Conservation (phyloP, 2,329 filamentous ascomycete species). For the Fusarium sp. region DNA sequence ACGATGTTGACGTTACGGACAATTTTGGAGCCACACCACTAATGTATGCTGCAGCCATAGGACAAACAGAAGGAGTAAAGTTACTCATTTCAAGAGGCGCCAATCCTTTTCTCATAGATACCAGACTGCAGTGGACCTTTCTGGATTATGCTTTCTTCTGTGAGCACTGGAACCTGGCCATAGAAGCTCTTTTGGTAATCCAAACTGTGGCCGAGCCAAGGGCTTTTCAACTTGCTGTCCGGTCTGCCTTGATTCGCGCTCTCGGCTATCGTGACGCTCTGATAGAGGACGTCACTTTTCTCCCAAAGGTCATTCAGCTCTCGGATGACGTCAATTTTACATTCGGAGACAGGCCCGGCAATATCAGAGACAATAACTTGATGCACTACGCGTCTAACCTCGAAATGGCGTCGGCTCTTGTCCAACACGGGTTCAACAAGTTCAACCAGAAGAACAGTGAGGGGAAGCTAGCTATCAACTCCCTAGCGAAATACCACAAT, state of each 20-base stretch:
- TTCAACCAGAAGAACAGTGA: neutral
- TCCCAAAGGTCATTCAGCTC: neutral
- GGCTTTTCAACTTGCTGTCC: neutral
- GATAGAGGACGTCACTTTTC: neutral
- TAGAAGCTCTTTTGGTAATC: neutral
- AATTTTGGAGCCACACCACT: neutral
- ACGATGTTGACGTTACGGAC: neutral
- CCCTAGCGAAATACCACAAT: neutral
- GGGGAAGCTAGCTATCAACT: neutral
- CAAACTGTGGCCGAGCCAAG: neutral
- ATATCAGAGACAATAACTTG: neutral
- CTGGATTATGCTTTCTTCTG: neutral
- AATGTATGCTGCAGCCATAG: neutral
- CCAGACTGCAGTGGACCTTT: neutral
- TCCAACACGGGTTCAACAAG: neutral
- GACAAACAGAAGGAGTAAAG: neutral
- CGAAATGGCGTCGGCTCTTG: neutral
- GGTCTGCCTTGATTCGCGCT: accelerated
- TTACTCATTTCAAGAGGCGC: neutral
- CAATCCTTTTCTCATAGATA: accelerated
- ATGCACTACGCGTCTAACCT: neutral
- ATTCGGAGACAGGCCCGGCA: neutral
- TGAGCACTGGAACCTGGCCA: neutral
- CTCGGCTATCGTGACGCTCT: accelerated
- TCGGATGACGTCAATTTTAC: neutral